Base-by-base conservation (phyloP, 805 yeast genomes). In the Saccharomycopsis sp. region DNA sequence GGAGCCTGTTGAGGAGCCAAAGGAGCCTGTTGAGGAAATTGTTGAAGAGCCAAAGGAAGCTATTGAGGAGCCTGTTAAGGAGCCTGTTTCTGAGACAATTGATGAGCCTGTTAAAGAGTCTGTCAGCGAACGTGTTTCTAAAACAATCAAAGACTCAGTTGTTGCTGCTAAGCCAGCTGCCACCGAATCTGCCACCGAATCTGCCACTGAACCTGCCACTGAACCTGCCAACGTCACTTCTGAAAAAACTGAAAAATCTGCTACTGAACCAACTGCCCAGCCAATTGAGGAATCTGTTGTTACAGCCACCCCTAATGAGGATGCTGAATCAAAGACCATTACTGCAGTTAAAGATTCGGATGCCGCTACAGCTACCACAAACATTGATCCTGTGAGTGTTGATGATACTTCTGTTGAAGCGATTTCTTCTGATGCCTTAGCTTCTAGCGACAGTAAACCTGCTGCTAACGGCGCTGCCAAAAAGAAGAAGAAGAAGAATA, bases 181-280 rank as follows among this genome's bases (percentile, higher is more conserved):
- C 17, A 7, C 15, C 23, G 42, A 47, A 22, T 50, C 53, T 52
- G 61, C 54, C 55, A 53, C 54, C 55, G 23, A 49, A 12, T 52
- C 61, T 24, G 14, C 35, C 20, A 17, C 15, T 5, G 47, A n/a
- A n/a, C n/a, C n/a, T n/a, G n/a, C n/a, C n/a, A n/a, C 44, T 38
- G 38, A 29, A 29, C 9, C 38, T 29, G 38, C 38, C 5, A 29
- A 29, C 38, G 38, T 7, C 38, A 29, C n/a, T n/a, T n/a, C n/a
- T n/a, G n/a, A n/a, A n/a, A n/a, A n/a, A n/a, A n/a, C n/a, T n/a
- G n/a, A n/a, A n/a, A n/a, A n/a, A n/a, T n/a, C n/a, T n/a, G n/a
- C n/a, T n/a, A n/a, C n/a, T n/a, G 51, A 47, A 1, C 14, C 19
- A 12, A 15, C 1, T 47, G 14, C 23, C 23, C 14, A 2, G 12